phyloP scores from a whole-genome alignment of 441 rosid species.

The Cnidoscolus chayamansa region DNA sequence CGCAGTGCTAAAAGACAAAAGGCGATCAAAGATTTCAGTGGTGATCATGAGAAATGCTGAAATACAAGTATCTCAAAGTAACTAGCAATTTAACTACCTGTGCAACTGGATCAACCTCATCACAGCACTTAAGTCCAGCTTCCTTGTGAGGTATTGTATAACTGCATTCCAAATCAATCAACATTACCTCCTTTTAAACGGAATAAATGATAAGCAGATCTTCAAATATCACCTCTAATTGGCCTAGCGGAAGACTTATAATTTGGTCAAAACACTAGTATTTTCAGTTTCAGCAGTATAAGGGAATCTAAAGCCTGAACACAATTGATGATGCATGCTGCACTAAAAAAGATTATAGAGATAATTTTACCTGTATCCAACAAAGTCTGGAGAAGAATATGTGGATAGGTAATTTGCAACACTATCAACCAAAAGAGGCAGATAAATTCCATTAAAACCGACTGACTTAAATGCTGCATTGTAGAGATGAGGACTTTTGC shows the following conservation, averaged over 20 bases:
- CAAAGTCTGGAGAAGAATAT: slow-evolving; percentile 49
- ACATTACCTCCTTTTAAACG: background rate
- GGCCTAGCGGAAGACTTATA: background rate
- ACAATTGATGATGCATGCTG: background rate
- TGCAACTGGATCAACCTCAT: slow-evolving; percentile 60
- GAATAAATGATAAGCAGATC: background rate
- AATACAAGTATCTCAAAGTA: background rate
- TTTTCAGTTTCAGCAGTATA: background rate
- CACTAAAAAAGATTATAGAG: background rate
- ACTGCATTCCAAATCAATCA: slow-evolving; percentile 30
- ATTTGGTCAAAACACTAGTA: background rate
- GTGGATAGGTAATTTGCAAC: slow-evolving; percentile 40
- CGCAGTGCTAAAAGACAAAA: background rate
- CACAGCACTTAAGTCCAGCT: slow-evolving; percentile 54
- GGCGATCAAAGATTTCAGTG: background rate
- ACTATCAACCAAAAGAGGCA: slow-evolving; percentile 49
- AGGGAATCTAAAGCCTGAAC: background rate
- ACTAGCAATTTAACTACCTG: slow-evolving; percentile 36
- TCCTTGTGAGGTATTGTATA: slow-evolving; percentile 63
- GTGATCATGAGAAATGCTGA: background rate
- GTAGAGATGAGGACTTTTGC: slow-evolving; percentile 54
- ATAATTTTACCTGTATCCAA: slow-evolving; percentile 50
- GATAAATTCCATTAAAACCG: slow-evolving; percentile 49
- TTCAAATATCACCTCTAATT: background rate
- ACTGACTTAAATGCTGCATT: slow-evolving; percentile 49